Base-by-base conservation (phyloP, 805 yeast species). In the Brettanomyces naardenensis region DNA sequence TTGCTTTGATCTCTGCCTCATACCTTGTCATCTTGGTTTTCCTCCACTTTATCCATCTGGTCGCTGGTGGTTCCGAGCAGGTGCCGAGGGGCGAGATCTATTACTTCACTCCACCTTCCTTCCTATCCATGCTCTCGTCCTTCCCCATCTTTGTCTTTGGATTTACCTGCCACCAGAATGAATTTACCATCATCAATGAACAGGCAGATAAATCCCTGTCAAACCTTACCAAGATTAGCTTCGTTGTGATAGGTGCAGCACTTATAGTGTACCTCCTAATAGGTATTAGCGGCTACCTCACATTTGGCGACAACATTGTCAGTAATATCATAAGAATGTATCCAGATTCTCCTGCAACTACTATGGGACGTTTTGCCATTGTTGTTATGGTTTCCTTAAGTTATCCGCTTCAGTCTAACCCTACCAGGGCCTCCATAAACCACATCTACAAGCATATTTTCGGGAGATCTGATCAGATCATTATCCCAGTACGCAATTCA, bases 121-220 rank as follows among this genome's bases (percentile, higher is more conserved):
- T 68, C 13, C 47, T 68, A 0, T 56, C 71, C 3, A 63, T 77
- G n/a, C 67, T 89, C 15, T 69, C 82, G 19, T 77, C 92, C 9
- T 76, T 89, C 55, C 94, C 97, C n/a, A 83, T 89, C 45, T 79
- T 88, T 48, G 90, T 90, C 11, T 89, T 90, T 66, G 95, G 96
- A 0, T 90, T 78, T 60, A 90, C 97, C 0, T 92, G 97, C 51
- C 97, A 90, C 54, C 97, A 90, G 58, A 90, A 90, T 61, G 86
- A 86, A 87, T 87, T 86, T 51, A 77, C 95, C 1, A 74, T 89
- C 39, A 73, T 88, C 38, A 90, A 89, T 51, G 97, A 90, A 61
- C 70, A 89, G 21, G 60, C 58, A 22, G 76, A 76, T 46, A 71
- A 69, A 43, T 62, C 81, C 0, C 61, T 72, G n/a, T 42, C 53